These are phyloP conservation scores for Penicillium corylophilum DNA, from an alignment of 2,329 filamentous ascomycete species.

Conservation along the genomic window DNA sequence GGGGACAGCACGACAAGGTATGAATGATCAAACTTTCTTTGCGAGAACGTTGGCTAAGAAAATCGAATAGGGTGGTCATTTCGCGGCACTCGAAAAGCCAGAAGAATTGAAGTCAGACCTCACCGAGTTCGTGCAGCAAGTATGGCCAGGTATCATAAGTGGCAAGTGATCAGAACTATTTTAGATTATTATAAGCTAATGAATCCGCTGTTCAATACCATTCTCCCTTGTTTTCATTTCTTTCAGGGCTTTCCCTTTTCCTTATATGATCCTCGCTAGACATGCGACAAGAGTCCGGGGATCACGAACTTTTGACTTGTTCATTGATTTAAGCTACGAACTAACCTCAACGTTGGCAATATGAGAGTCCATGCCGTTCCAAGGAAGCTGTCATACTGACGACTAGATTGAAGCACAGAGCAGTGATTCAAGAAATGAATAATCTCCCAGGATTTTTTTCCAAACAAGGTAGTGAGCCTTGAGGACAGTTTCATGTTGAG, in stretches of 20 bases:
- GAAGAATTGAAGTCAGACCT: conserved; percentile 46
- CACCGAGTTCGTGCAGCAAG: conserved; percentile 34
- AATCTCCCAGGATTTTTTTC: too few relatives aligned
- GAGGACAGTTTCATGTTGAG: too few relatives aligned
- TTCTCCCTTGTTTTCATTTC: neutral
- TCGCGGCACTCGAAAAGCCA: conserved; percentile 49
- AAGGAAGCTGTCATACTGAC: too few relatives aligned
- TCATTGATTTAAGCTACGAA: too few relatives aligned
- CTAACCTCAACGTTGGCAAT: too few relatives aligned
- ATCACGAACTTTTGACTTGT: too few relatives aligned
- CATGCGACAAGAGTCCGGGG: neutral
- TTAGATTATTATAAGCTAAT: neutral
- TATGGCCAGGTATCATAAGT: conserved; percentile 22
- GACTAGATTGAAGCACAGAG: too few relatives aligned
- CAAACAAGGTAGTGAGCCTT: too few relatives aligned
- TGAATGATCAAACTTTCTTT: neutral
- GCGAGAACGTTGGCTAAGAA: neutral
- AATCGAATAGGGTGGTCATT: conserved; percentile 51
- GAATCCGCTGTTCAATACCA: neutral
- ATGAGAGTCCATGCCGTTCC: too few relatives aligned
- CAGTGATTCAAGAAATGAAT: too few relatives aligned
- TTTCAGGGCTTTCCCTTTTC: neutral
- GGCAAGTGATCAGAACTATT: neutral
- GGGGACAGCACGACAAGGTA: conserved; percentile 36
- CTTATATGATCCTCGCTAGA: neutral